Conservation (phyloP, 371 early-diverging fungal species). For the Rhizomucor pusillus region DNA sequence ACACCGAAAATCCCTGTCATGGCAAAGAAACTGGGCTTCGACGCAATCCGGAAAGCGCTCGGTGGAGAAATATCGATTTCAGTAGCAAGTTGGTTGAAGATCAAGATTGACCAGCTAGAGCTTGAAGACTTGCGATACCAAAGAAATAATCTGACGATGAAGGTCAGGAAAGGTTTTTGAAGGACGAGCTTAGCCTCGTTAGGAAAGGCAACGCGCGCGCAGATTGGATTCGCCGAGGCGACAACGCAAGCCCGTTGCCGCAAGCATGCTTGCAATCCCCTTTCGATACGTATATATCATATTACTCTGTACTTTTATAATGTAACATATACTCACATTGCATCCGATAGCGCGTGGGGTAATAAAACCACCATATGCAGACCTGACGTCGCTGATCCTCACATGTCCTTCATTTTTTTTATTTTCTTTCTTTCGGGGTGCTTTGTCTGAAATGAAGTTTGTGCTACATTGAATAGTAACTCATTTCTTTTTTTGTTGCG, state of each 20-base stretch:
- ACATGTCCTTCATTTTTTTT: background rate
- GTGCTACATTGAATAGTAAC: slow-evolving; percentile 2
- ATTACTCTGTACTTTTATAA: no score
- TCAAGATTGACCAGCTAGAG: slow-evolving; percentile 29
- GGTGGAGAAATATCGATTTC: slow-evolving; percentile 38
- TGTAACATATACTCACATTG: no score
- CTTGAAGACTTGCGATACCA: slow-evolving; percentile 28
- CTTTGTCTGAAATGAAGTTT: background rate
- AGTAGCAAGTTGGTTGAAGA: slow-evolving; percentile 34
- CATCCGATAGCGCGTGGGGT: no score
- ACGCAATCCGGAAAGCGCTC: slow-evolving; percentile 36
- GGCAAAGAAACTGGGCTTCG: slow-evolving; percentile 36
- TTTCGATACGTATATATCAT: no score
- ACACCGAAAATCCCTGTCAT: slow-evolving; percentile 42
- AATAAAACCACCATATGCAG: no score
- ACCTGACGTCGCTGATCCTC: background rate
- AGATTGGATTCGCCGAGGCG: no score
- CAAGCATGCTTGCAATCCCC: no score
- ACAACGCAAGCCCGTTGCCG: no score
- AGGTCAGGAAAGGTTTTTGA: slow-evolving; percentile 37
- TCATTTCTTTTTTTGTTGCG: background rate
- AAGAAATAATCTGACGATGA: slow-evolving; percentile 39
- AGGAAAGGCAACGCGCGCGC: slow-evolving; percentile 5
- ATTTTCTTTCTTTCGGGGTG: background rate
- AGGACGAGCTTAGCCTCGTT: slow-evolving; percentile 5